A percentile compares a stretch with the other conserved stretches of the same genome.
Evolutionary conservation across 2,329 filamentous ascomycete genomes (phyloP).

Genomic region (Alternaria atra): DNA sequence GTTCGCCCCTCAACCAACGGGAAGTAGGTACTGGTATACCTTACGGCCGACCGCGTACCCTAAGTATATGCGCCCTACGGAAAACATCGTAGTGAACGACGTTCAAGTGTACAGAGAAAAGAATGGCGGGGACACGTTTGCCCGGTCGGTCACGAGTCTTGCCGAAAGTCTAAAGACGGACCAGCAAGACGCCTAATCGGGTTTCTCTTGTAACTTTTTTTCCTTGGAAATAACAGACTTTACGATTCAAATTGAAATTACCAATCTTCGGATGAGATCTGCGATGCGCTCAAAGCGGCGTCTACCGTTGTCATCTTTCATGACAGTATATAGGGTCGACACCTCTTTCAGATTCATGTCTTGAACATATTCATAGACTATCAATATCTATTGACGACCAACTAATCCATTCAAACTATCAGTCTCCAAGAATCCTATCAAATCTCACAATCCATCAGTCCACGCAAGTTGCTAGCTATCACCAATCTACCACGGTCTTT

Average conservation of each 20-base stretch:
- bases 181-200: neutral
- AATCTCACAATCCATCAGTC: neutral
- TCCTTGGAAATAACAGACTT: neutral
- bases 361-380: neutral
- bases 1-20: neutral
- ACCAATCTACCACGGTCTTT: neutral
- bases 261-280: neutral
- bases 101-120: neutral
- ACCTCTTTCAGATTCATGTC: neutral
- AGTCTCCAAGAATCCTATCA: neutral
- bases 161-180: neutral
- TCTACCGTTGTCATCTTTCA: neutral
- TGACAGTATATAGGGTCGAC: neutral
- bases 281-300: neutral
- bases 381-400: neutral
- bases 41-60: neutral
- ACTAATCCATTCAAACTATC: neutral
- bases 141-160: conserved; percentile 1
- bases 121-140: neutral
- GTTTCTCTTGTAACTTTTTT: neutral
- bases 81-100: neutral
- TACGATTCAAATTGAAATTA: neutral
- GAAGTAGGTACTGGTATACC: neutral
- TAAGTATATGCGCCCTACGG: neutral
- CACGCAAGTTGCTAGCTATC: neutral